These are phyloP conservation scores for Asterionellopsis glacialis DNA, from an alignment of 108 stramenopile species.

Conservation along the genomic window DNA sequence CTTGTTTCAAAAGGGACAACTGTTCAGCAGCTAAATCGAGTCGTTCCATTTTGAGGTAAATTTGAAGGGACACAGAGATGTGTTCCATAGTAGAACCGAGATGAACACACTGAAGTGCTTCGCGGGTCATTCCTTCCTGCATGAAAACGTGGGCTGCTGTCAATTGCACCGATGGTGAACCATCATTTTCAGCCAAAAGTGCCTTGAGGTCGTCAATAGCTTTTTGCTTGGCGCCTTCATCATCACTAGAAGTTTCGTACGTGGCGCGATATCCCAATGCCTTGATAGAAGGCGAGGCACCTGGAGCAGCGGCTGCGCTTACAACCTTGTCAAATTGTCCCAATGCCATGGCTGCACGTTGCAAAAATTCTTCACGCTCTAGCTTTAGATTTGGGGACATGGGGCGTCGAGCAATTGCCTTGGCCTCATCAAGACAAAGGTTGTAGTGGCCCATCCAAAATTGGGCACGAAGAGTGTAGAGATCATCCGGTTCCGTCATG, in stretches of 20 bases:
- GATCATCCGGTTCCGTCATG: constrained; percentile 97
- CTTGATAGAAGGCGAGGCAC: constrained; percentile 31
- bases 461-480: constrained; percentile 97
- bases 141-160: constrained; percentile 83
- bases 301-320: constrained; percentile 42
- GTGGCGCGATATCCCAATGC: constrained; percentile 75
- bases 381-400: constrained; percentile 72
- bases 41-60: constrained; percentile 93
- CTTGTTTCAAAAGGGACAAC: constrained; percentile 60
- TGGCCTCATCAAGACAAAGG: constrained; percentile 80
- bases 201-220: constrained; percentile 39
- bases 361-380: constrained; percentile 91
- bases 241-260: constrained; percentile 41
- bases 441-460: constrained; percentile 96
- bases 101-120: constrained; percentile 89
- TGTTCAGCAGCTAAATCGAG: constrained; percentile 83
- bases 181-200: constrained; percentile 38
- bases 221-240: constrained; percentile 15
- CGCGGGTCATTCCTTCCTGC: constrained; percentile 75
- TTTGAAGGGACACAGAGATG: constrained; percentile 71
- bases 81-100: constrained; percentile 88
- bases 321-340: constrained; percentile 80
- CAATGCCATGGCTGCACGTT: constrained; percentile 79
- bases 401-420: constrained; percentile 62
- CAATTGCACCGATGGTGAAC: constrained; percentile 74